Evolutionary conservation across 345 rosid species (phyloP).

Genomic region (Atalantia buxifolia): DNA sequence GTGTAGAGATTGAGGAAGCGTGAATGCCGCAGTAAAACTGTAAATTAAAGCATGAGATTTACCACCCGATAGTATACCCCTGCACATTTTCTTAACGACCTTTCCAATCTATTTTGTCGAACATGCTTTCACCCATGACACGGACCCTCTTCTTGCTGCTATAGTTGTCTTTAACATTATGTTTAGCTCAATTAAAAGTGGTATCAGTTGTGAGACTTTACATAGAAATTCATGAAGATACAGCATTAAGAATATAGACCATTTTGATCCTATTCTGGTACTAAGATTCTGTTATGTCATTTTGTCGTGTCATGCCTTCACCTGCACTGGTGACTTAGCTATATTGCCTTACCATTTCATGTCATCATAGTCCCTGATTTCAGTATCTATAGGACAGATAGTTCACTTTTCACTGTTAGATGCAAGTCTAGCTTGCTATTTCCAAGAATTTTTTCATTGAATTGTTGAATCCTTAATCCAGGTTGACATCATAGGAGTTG

Average conservation of each 20-base stretch:
- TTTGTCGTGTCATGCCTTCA: neutral
- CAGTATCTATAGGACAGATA: neutral
- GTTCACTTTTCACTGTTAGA: neutral
- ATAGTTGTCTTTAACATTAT: neutral
- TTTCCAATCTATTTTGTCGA: neutral
- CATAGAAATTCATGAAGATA: neutral
- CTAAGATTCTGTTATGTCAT: neutral
- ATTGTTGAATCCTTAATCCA: slow-evolving; percentile 11
- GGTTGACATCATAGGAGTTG: slow-evolving; percentile 95
- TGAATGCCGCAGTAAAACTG: neutral
- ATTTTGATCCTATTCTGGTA: neutral
- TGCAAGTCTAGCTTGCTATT: neutral
- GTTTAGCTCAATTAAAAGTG: neutral
- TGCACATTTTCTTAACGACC: neutral
- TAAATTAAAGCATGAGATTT: neutral
- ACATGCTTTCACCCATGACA: neutral
- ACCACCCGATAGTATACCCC: neutral
- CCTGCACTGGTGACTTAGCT: neutral
- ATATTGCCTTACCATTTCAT: neutral
- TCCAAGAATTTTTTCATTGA: neutral
- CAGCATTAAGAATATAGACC: too few relatives aligned
- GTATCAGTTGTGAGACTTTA: neutral
- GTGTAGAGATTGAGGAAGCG: neutral
- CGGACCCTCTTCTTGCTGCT: neutral
- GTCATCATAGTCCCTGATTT: neutral